Percentiles rank a stretch among this genome's conserved stretches.
phyloP scores from a whole-genome alignment of 2,329 filamentous ascomycete species.

The Claviceps spartinae region DNA sequence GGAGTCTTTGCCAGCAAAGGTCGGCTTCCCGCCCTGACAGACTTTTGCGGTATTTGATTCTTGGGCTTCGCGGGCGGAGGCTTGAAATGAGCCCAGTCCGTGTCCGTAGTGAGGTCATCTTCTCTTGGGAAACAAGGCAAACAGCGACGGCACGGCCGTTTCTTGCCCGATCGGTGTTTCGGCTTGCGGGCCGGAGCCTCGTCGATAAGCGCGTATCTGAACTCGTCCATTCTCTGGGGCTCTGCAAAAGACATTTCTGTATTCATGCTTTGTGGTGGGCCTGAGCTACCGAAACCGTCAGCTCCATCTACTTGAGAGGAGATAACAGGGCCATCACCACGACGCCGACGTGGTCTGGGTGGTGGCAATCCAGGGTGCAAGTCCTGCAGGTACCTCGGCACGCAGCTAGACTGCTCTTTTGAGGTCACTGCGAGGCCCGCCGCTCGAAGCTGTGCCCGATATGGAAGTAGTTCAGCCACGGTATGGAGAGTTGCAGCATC shows the following conservation, averaged over 20 bases:
- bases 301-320: conserved; percentile 18
- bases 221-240: conserved; percentile 17
- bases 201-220: conserved; percentile 21
- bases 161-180: conserved; percentile 7
- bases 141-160: conserved; percentile 12
- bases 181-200: conserved; percentile 13
- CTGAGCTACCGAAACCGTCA: conserved; percentile 6
- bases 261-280: conserved; percentile 13
- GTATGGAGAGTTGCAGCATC: conserved; percentile 35
- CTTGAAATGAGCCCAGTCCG: conserved; percentile 13
- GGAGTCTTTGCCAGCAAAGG: background rate
- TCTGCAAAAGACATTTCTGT: conserved; percentile 20
- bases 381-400: conserved; percentile 9
- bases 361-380: conserved; percentile 1
- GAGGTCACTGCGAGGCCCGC: conserved; percentile 45
- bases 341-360: background rate
- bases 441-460: conserved; percentile 36
- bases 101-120: conserved; percentile 12
- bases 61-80: conserved; percentile 3
- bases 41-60: background rate
- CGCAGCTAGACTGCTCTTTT: conserved; percentile 25
- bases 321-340: background rate
- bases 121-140: conserved; percentile 17
- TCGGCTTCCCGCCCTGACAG: background rate
- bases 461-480: conserved; percentile 39